A percentile compares a stretch with the other conserved stretches of the same genome.
phyloP scores from a whole-genome alignment of 73 alveolate genomes.

The Tetrahymena elliotti region DNA sequence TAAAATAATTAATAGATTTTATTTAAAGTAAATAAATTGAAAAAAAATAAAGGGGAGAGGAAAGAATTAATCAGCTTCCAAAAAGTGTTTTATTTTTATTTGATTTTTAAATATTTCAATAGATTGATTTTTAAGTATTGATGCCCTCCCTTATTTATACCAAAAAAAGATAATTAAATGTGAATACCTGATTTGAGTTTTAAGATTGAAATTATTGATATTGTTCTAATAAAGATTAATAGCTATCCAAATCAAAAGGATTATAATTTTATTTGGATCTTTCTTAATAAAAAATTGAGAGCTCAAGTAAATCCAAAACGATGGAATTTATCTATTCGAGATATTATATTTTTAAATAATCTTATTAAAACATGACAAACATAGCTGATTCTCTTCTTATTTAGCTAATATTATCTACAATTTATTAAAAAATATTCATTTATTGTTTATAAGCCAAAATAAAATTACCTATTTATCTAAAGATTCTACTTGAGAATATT shows the following conservation, averaged over 20 bases:
- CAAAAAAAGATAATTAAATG: too few species aligned
- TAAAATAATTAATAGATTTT: too few species aligned
- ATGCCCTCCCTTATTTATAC: too few species aligned
- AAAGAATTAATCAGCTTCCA: too few species aligned
- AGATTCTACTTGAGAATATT: background rate
- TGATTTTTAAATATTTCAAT: too few species aligned
- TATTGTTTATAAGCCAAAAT: background rate
- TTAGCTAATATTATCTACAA: background rate
- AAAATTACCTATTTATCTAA: background rate
- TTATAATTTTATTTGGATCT: background rate
- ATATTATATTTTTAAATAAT: background rate
- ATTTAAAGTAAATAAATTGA: too few species aligned
- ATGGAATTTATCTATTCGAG: background rate
- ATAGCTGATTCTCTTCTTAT: background rate
- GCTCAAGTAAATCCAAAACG: background rate
- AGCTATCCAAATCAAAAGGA: background rate
- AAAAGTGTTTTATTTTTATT: too few species aligned
- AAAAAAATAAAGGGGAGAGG: too few species aligned
- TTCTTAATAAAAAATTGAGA: background rate
- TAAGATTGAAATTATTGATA: too few species aligned
- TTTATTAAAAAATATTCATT: background rate
- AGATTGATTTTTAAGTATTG: too few species aligned
- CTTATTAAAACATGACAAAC: background rate
- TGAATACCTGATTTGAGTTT: background rate
- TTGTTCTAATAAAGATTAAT: background rate